phyloP scores from a whole-genome alignment of 805 yeast genomes.

The Scheffersomyces spartinae region DNA sequence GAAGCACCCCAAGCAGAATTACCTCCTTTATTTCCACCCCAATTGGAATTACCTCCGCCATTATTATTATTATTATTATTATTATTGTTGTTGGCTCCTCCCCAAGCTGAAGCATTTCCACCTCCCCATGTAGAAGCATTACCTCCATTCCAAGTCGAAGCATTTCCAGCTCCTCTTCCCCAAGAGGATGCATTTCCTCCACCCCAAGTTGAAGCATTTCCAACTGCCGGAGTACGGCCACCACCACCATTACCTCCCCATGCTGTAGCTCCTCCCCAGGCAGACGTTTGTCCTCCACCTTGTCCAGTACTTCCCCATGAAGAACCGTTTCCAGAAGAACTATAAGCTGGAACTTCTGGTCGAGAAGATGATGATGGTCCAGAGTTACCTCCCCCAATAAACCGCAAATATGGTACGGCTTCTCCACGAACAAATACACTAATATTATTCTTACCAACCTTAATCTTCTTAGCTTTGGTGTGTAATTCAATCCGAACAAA shows the following conservation, averaged over 20 bases:
- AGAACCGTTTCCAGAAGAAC: conserved; percentile 37
- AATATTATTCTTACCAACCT: conserved; percentile 69
- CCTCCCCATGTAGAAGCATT: conserved; percentile 35
- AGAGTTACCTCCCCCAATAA: conserved; percentile 38
- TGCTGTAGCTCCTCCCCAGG: conserved; percentile 17
- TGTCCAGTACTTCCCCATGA: conserved; percentile 28
- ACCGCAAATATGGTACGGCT: conserved; percentile 68
- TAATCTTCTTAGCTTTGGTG: conserved; percentile 79
- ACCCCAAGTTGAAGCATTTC: conserved; percentile 7
- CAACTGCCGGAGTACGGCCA: conserved; percentile 16
- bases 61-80: conserved; percentile 19
- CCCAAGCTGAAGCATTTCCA: conserved; percentile 31
- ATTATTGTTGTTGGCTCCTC: conserved; percentile 6
- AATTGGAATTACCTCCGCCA: conserved; percentile 8
- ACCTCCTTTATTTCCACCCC: conserved; percentile 8
- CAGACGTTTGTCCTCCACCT: conserved; percentile 13
- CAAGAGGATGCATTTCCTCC: conserved; percentile 10
- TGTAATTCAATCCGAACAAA: conserved; percentile 89
- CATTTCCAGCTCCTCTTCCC: conserved; percentile 28
- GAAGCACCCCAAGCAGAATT: conserved; percentile 16
- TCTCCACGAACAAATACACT: conserved; percentile 59
- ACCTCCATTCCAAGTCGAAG: conserved; percentile 39
- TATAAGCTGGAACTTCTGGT: conserved; percentile 14
- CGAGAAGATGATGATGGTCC: conserved; percentile 11
- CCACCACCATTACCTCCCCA: conserved; percentile 20